A percentile compares a stretch with the other conserved stretches of the same genome.
Evolutionary conservation across 768 basidiomycete species (phyloP).

Genomic region (Xerocomellus amylosporus): DNA sequence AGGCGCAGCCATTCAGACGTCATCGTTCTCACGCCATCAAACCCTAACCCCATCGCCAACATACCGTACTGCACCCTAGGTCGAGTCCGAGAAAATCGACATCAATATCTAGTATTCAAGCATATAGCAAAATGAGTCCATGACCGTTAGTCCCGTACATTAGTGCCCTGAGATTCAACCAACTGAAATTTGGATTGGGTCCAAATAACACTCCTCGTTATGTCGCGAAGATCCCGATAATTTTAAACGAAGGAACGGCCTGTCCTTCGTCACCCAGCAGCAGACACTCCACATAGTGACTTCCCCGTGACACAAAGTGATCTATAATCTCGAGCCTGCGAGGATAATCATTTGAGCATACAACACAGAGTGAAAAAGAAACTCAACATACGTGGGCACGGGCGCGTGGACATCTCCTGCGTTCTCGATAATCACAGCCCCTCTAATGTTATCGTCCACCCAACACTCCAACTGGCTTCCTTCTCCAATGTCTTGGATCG

Average conservation of each 20-base stretch:
- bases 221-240: conserved; percentile 86
- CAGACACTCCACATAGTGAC: conserved; percentile 92
- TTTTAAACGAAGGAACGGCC: conserved; percentile 78
- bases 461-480: conserved; percentile 85
- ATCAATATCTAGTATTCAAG: not conserved
- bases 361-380: not conserved
- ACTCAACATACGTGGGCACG: conserved; percentile 66
- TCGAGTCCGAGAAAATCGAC: not conserved
- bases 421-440: conserved; percentile 76
- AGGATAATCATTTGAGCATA: conserved; percentile 2
- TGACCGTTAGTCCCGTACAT: not conserved
- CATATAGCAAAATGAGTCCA: conserved; percentile 2
- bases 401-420: conserved; percentile 61
- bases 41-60: conserved; percentile 8
- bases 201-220: conserved; percentile 29
- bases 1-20: conserved; percentile 5
- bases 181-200: not conserved
- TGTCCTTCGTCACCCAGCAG: conserved; percentile 85
- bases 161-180: not conserved
- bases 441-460: conserved; percentile 93
- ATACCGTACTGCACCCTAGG: no score
- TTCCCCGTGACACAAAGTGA: conserved; percentile 76
- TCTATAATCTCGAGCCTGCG: conserved; percentile 83
- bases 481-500: conserved; percentile 50
- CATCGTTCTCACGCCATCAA: conserved; percentile 25